Evolutionary conservation across 2,329 filamentous ascomycete species (phyloP), one percentile per base, ranked within the genome.

Genomic region (Stromatinia cepivora): DNA sequence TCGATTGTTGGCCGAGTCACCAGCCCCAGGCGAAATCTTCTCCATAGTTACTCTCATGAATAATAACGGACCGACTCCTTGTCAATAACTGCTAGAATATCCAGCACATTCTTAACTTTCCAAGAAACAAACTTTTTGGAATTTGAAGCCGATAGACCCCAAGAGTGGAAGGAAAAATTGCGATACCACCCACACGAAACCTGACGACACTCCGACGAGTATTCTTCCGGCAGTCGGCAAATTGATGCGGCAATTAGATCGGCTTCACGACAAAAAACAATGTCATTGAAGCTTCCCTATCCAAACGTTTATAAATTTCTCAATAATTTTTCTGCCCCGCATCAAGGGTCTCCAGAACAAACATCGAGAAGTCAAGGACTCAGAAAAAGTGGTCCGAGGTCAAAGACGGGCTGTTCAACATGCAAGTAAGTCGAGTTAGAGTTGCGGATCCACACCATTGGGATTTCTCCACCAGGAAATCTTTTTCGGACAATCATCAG

Each of bases 281-380:
- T 77, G 76, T 74, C 76, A 67, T 72, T 76, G 71, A 74, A 72
- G 71, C 75, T 76, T 71, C 76, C 76, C n/a, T 76, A 75, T 66
- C 76, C 76, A 36, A 78, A 78, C 70, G 76, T 78, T 53, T 78
- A 78, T 72, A 78, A 77, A 71, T 78, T 77, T 72, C 77, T 75
- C 72, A 78, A 78, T 66, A 76, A 78, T 64, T 77, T 78, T 69
- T 73, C 75, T 20, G 75, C 75, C 53, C 76, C 76, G 42, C 74
- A 76, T 63, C 75, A 77, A 69, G 72, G 73, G 28, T 76, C 75
- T 45, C 76, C 76, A 39, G 76, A 78, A 61, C 74, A 76, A 57
- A 75, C 73, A 22, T 78, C 76, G 5, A 72, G 76, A 67, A 78
- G 75, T 70, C 76, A 78, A 72, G 76, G 76, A 36, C 74, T 78